Evolutionary conservation across 257 asterid species (phyloP).

Genomic region (Primulina eburnea): DNA sequence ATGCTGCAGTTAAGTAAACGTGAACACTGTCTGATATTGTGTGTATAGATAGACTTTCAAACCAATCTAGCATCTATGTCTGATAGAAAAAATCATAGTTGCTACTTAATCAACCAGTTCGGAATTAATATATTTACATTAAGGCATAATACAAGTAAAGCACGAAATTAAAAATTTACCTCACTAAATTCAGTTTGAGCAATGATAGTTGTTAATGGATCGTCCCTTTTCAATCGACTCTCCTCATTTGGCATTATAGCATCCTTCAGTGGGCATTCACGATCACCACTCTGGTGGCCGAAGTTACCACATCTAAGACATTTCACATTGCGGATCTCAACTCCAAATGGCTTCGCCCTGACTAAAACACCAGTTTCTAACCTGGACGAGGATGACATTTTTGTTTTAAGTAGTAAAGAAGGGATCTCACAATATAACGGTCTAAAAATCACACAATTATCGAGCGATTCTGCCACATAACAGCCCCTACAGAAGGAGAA

Average conservation of each 20-base stretch:
- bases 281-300: constrained; percentile 99
- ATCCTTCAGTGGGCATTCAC: constrained; percentile 95
- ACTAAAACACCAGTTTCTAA: constrained; percentile 89
- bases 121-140: background rate
- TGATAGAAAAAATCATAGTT: background rate
- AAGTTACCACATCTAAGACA: constrained; percentile 85
- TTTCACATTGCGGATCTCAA: constrained; percentile 96
- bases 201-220: constrained; percentile 80
- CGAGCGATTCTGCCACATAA: constrained; percentile 4
- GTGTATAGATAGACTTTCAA: background rate
- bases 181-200: constrained; percentile 80
- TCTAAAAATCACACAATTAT: constrained; percentile 1
- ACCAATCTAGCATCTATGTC: background rate
- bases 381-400: constrained; percentile 43
- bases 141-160: constrained; percentile 2
- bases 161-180: constrained; percentile 39
- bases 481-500: constrained; percentile 7
- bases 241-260: constrained; percentile 92
- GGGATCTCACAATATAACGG: background rate
- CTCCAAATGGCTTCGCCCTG: constrained; percentile 89
- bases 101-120: background rate
- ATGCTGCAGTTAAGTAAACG: background rate
- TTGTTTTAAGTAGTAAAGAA: background rate
- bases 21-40: background rate
- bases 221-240: constrained; percentile 86